phyloP scores from a whole-genome alignment of 805 yeast species.

The Candida tammaniensis region DNA sequence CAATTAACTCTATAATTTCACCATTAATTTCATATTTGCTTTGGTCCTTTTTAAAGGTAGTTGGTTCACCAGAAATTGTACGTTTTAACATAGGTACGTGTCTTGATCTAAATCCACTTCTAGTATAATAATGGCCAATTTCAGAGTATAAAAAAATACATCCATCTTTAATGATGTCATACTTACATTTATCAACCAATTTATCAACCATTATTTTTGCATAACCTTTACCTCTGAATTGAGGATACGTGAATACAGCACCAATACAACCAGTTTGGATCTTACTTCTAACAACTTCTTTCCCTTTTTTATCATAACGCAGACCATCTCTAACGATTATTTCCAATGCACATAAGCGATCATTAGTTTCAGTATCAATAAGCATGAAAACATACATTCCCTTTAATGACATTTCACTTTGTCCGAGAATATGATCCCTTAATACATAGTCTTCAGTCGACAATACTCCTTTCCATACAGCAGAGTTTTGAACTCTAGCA shows the following conservation, averaged over 20 bases:
- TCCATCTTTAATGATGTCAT: conserved; percentile 27
- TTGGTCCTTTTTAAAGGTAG: not conserved
- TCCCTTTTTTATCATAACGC: conserved; percentile 17
- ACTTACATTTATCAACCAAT: conserved; percentile 25
- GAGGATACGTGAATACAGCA: conserved; percentile 38
- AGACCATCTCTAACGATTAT: conserved; percentile 29
- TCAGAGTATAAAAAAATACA: conserved; percentile 39
- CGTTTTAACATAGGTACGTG: conserved; percentile 19
- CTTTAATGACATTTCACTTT: conserved; percentile 8
- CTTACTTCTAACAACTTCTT: conserved; percentile 3
- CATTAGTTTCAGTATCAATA: conserved; percentile 12
- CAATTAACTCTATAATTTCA: conserved; percentile 14
- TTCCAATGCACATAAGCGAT: conserved; percentile 31
- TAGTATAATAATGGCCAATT: conserved; percentile 40
- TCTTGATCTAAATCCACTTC: conserved; percentile 34
- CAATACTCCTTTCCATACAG: conserved; percentile 36
- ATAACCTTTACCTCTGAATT: conserved; percentile 34
- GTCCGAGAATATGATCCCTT: conserved; percentile 31
- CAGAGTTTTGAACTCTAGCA: conserved; percentile 34
- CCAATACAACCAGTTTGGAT: conserved; percentile 36
- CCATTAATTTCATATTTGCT: not conserved
- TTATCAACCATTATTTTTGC: conserved; percentile 40
- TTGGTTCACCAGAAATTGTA: conserved; percentile 1
- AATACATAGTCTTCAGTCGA: conserved; percentile 29
- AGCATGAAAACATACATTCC: conserved; percentile 23